Percentiles rank a stretch among this genome's conserved stretches.
Conservation (phyloP, 2,329 filamentous ascomycete species). For the Grosmannia clavigera region DNA sequence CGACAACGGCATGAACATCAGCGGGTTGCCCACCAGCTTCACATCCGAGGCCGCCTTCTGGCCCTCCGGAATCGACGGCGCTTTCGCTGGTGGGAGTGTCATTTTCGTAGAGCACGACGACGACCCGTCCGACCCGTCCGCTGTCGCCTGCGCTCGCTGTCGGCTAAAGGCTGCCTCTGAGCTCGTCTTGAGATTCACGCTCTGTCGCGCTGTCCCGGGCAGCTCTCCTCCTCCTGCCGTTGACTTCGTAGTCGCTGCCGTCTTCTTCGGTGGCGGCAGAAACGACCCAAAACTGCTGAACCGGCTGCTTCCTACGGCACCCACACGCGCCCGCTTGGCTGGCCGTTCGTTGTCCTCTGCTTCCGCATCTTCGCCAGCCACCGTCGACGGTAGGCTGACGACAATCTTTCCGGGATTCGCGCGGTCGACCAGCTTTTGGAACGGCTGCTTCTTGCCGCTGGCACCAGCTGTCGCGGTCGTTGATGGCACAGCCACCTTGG, state of each 20-base stretch:
- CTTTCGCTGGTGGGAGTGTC: slow-evolving; percentile 23
- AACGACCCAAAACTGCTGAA: slow-evolving; percentile 80
- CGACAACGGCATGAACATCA: slow-evolving; percentile 83
- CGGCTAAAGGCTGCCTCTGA: slow-evolving; percentile 60
- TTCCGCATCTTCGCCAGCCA: slow-evolving; percentile 15
- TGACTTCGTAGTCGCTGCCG: slow-evolving; percentile 22
- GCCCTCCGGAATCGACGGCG: slow-evolving; percentile 39
- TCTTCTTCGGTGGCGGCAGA: slow-evolving; percentile 69
- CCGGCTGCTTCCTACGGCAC: slow-evolving; percentile 33
- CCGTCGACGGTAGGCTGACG: slow-evolving; percentile 55
- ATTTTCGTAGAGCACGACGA: background rate
- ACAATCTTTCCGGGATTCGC: slow-evolving; percentile 74
- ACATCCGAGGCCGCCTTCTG: slow-evolving; percentile 50
- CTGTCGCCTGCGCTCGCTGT: slow-evolving; percentile 30
- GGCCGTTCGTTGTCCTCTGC: slow-evolving; percentile 41
- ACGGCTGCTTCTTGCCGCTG: slow-evolving; percentile 46
- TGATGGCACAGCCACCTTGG: background rate
- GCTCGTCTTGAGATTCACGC: slow-evolving; percentile 73
- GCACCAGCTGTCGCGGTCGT: slow-evolving; percentile 11
- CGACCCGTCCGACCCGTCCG: background rate
- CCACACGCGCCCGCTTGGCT: slow-evolving; percentile 55
- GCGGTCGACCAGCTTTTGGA: slow-evolving; percentile 72
- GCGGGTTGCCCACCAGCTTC: slow-evolving; percentile 62
- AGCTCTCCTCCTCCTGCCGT: slow-evolving; percentile 14
- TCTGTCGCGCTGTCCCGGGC: slow-evolving; percentile 26